Base-by-base conservation (phyloP, 192 early-diverging fungal species). In the Coemansia reversa region DNA sequence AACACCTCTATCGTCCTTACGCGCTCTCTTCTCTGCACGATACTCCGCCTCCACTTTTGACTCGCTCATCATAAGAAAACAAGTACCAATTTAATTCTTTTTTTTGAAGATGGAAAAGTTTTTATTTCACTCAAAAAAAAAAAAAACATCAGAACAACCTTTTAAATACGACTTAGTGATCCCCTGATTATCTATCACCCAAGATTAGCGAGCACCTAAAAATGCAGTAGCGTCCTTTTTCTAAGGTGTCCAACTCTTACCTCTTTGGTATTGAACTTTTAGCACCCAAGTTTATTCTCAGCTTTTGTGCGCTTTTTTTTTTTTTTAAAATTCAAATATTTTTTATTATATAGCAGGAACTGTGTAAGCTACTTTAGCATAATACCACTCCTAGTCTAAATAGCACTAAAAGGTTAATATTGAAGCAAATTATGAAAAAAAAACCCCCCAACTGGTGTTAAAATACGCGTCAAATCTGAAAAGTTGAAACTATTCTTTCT, bases 11-110 rank as follows among this genome's bases (percentile, higher is more conserved):
- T 19, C 39, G 56, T 48, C 50, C 14, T 50, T 66, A 51, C 71
- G 64, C 0, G 71, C 59, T 5, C 67, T 63, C 61, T 79, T 79
- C 27, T 69, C 70, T 19, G 54, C 54, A 4, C 62, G 58, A 9
- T 25, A 39, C 0, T 59, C 30, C 22, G 18, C 51, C 14, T 45
- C 14, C 14, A 45, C 39, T 45, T 45, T 45, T 14, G 39, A 45
- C 14, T 45, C 39, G 39, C 14, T 14, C 39, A 45, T 45, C 39
- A 16, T 45, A 45, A 16, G 39, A 45, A 27, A 45, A 45, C 14
- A 4, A 45, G 14, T 45, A 14, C 3, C 39, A 45, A 45, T 45
- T 45, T 3, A 16, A 45, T 1, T n/a, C n/a, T 1, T 16, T 7
- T 35, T 35, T 2, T 4, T 45, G 39, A 16, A 16, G 39, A 16